Evolutionary conservation across 768 basidiomycete genomes (phyloP).

Genomic region (Termitomyces bulborhizus): DNA sequence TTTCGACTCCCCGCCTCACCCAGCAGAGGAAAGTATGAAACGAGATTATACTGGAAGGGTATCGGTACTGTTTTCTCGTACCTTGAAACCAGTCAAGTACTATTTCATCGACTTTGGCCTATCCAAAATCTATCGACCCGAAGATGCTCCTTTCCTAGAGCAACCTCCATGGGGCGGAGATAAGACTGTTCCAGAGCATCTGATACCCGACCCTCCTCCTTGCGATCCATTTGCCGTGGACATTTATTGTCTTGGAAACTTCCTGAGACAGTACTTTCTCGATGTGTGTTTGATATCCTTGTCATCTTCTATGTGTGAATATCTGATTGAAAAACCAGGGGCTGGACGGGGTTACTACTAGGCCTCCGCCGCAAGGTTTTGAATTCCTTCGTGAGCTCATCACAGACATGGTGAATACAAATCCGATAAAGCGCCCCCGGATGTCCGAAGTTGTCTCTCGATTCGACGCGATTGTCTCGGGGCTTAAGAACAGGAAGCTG

Average conservation of each 20-base stretch:
- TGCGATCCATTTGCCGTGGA: not conserved
- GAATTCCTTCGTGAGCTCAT: too few species aligned
- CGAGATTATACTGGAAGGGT: not conserved
- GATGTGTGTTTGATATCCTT: not conserved
- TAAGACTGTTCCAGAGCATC: conserved; percentile 29
- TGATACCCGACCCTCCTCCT: not conserved
- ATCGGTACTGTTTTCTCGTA: not conserved
- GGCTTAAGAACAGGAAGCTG: too few species aligned
- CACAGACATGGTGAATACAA: too few species aligned
- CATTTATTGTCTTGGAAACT: not conserved
- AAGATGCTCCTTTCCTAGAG: conserved; percentile 20
- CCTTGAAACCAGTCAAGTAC: not conserved
- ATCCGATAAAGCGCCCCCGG: too few species aligned
- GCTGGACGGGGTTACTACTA: not conserved
- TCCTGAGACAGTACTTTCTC: not conserved
- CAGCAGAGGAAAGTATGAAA: not conserved
- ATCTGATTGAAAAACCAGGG: not conserved
- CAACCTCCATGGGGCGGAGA: conserved; percentile 31
- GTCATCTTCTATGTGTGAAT: not conserved
- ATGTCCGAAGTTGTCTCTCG: too few species aligned
- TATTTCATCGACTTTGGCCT: not conserved
- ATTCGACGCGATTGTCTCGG: too few species aligned
- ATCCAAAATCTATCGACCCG: conserved; percentile 8
- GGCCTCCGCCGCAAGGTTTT: too few species aligned
- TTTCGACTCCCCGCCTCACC: not conserved